A percentile compares a stretch with the other conserved stretches of the same genome.
Evolutionary conservation across 2,329 filamentous ascomycete genomes (phyloP).

Genomic region (Nannizziopsis barbatae): DNA sequence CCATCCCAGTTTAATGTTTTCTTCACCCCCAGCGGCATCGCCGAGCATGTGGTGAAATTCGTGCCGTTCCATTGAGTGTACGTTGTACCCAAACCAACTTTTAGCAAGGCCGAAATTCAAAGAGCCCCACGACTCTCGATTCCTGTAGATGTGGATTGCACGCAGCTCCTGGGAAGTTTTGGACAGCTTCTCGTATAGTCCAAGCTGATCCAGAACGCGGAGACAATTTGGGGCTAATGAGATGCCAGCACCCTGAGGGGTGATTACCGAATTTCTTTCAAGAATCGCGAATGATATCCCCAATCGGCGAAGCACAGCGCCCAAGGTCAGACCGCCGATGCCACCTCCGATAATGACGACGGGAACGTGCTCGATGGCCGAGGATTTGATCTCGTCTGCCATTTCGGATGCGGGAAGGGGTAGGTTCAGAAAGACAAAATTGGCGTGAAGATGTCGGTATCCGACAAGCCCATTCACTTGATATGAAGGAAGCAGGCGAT

Average conservation of each 20-base stretch:
- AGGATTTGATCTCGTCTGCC: neutral
- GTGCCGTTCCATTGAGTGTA: slow-evolving; percentile 10
- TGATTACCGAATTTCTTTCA: slow-evolving; percentile 5
- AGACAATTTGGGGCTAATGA: slow-evolving; percentile 11
- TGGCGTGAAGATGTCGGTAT: no score
- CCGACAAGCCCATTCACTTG: no score
- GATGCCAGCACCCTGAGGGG: slow-evolving; percentile 10
- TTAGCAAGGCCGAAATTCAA: slow-evolving; percentile 9
- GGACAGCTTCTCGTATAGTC: slow-evolving; percentile 7
- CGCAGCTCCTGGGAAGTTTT: slow-evolving; percentile 5
- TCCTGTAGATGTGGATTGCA: slow-evolving; percentile 8
- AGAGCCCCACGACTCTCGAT: slow-evolving; percentile 9
- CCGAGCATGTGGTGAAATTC: slow-evolving; percentile 9
- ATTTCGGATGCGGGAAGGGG: no score
- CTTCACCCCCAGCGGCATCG: slow-evolving; percentile 9
- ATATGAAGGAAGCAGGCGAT: no score
- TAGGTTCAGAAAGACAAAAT: no score
- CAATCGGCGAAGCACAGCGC: slow-evolving; percentile 6
- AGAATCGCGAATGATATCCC: slow-evolving; percentile 9
- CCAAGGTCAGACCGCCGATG: slow-evolving; percentile 10
- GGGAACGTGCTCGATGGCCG: neutral
- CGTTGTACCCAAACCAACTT: slow-evolving; percentile 7
- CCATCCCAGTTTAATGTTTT: slow-evolving; percentile 7
- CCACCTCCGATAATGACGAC: slow-evolving; percentile 10
- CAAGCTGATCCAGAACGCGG: slow-evolving; percentile 10